Percentiles rank a stretch among this genome's conserved stretches.
Evolutionary conservation across 345 rosid genomes (phyloP).

Genomic region (Noccaea bulbosa): DNA sequence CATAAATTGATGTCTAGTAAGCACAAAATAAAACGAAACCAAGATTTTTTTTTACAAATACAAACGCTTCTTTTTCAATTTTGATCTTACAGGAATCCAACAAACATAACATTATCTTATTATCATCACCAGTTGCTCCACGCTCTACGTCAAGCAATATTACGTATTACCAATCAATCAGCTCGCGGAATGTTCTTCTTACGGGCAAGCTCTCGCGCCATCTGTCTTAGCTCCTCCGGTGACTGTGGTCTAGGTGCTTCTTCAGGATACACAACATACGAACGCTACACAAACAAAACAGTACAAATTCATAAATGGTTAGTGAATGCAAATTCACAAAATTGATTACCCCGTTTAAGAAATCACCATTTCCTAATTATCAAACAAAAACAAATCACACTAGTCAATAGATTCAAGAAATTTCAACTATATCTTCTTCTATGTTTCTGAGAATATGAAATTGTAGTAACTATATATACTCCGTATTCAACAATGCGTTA

Average conservation of each 20-base stretch:
- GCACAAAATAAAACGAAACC: too few relatives aligned
- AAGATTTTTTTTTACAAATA: too few relatives aligned
- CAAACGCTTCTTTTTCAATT: background rate
- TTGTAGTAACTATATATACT: too few relatives aligned
- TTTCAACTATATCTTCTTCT: too few relatives aligned
- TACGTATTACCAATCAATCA: background rate
- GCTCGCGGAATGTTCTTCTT: constrained; percentile 42
- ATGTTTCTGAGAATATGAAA: too few relatives aligned
- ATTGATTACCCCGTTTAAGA: too few relatives aligned
- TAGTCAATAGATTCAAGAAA: too few relatives aligned
- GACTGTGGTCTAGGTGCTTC: constrained; percentile 52
- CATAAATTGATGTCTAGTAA: too few relatives aligned
- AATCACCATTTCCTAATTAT: background rate
- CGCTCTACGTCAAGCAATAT: background rate
- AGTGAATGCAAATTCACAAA: background rate
- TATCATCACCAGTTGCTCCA: constrained; percentile 6
- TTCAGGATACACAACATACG: constrained; percentile 52
- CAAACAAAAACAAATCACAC: too few relatives aligned
- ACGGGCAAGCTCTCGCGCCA: constrained; percentile 57
- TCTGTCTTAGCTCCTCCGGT: constrained; percentile 60
- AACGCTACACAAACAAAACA: constrained; percentile 39
- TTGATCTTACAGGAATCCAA: constrained; percentile 12
- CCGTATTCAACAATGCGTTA: too few relatives aligned
- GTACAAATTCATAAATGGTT: background rate
- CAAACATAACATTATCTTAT: constrained; percentile 18